Evolutionary conservation across 108 stramenopile genomes (phyloP), one percentile per base, ranked within the genome.

Genomic region (Skeletonema tropicum): DNA sequence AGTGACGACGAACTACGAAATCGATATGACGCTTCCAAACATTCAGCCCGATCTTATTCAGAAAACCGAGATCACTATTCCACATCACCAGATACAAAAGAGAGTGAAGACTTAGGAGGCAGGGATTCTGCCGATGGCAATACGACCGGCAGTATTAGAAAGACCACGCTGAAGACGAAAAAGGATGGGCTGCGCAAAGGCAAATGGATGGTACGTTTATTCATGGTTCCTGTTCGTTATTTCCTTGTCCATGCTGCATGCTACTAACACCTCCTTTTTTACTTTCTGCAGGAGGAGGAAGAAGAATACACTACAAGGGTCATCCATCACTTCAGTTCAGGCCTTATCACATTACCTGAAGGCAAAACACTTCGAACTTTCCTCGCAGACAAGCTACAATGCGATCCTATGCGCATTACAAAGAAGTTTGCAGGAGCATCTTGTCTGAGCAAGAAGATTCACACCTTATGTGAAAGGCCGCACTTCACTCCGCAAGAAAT

Each of bases 331-430:
- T 98, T 99, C 66, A 87, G 90, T 64, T 86, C 87, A 25, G 98
- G 97, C 8, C 73, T 99, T 15, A 83, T 99, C 25, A 85, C 83
- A 36, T 75, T 97, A 15, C 97, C 97, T 13, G 97, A 97, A 31
- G 97, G 97, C 30, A 82, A 88, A 36, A 98, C 97, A 4, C 88
- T 98, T 13, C 81, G 98, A 31, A 88, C 95, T 1, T 97, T 95
- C 69, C 84, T 99, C n/a, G 97, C 98, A 25, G 92, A 97, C 62
- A 97, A 97, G 83, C 86, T 99, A 12, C 87, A 93, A 59, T 99
- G 98, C 73, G 96, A 98, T 77, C 98, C 98, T 5, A 98, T 98
- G 97, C 84, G 98, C 3, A 98, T 99, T 75, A 98, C 98, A 23
- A 99, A 99, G 80, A 99, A 99, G 79, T 98, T 90, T 71, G 91